Conservation (phyloP, 192 early-diverging fungal genomes). For the Coemansia erecta region DNA sequence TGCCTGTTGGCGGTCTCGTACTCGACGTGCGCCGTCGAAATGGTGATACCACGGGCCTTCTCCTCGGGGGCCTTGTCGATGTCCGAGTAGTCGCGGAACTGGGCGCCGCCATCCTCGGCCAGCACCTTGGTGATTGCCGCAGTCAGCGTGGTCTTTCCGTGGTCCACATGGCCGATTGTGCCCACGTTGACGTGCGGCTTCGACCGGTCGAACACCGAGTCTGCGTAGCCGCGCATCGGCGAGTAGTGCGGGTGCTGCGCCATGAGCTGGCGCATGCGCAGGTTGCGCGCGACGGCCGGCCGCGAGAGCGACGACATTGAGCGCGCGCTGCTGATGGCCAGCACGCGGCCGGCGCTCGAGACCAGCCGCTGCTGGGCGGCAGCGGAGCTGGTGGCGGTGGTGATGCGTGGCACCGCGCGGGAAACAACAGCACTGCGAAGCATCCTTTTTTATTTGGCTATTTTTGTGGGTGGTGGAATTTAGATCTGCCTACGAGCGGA, state of each 20-base stretch:
- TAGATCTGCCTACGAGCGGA: too few relatives aligned
- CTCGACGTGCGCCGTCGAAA: constrained; percentile 94
- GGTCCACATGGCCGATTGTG: constrained; percentile 98
- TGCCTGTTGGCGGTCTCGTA: constrained; percentile 89
- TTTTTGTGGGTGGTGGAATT: not conserved
- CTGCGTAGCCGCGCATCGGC: constrained; percentile 48
- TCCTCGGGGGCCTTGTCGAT: constrained; percentile 99
- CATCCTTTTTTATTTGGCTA: constrained; percentile 18
- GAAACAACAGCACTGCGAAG: constrained; percentile 35
- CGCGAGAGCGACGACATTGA: constrained; percentile 35
- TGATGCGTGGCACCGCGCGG: constrained; percentile 17
- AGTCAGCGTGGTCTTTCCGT: constrained; percentile 98
- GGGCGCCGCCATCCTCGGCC: constrained; percentile 70
- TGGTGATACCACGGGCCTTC: constrained; percentile 97
- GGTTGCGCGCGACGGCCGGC: constrained; percentile 22
- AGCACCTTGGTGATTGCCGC: constrained; percentile 98
- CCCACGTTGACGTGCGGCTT: constrained; percentile 99
- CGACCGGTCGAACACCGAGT: constrained; percentile 67
- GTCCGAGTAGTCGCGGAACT: constrained; percentile 93
- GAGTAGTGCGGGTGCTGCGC: constrained; percentile 15
- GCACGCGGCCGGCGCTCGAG: constrained; percentile 6
- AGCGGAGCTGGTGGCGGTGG: constrained; percentile 8
- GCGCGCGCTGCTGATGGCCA: constrained; percentile 18
- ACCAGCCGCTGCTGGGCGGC: constrained; percentile 8
- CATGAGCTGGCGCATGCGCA: constrained; percentile 11